Conservation (phyloP, 805 yeast genomes). For the Suhomyces sp. region DNA sequence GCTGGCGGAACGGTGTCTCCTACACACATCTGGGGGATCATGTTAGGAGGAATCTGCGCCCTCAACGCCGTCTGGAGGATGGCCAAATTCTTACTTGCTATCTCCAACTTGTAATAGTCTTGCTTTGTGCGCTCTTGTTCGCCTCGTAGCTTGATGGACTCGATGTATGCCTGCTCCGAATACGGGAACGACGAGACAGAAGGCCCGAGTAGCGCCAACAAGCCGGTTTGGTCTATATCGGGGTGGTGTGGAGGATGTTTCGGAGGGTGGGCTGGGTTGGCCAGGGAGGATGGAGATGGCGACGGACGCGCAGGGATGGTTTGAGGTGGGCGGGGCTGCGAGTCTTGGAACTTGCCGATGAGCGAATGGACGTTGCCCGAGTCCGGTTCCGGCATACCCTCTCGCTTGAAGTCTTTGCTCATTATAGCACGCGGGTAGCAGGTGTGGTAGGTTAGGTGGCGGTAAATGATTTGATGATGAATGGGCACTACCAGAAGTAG, state of each 20-base stretch:
- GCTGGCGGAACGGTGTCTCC: no score
- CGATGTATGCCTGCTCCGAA: slow-evolving; percentile 54
- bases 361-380: slow-evolving; percentile 40
- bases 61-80: slow-evolving; percentile 58
- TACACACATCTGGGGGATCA: slow-evolving; percentile 61
- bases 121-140: slow-evolving; percentile 85
- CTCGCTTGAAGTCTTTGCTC: slow-evolving; percentile 1
- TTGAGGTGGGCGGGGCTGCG: not conserved
- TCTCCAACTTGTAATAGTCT: slow-evolving; percentile 67
- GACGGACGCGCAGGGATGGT: slow-evolving; percentile 3
- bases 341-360: slow-evolving; percentile 23
- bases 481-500: not conserved
- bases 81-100: slow-evolving; percentile 55
- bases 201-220: slow-evolving; percentile 49
- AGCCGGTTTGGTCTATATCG: slow-evolving; percentile 13
- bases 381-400: not conserved
- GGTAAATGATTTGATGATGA: not conserved
- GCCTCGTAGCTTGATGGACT: slow-evolving; percentile 55
- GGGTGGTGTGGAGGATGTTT: not conserved
- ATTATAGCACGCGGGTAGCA: not conserved
- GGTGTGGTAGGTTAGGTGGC: not conserved
- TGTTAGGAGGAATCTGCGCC: slow-evolving; percentile 59
- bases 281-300: slow-evolving; percentile 2
- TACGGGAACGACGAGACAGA: slow-evolving; percentile 51
- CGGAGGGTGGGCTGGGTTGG: not conserved